phyloP scores from a whole-genome alignment of 2,329 filamentous ascomycete genomes.

The Clathrospora elynae region DNA sequence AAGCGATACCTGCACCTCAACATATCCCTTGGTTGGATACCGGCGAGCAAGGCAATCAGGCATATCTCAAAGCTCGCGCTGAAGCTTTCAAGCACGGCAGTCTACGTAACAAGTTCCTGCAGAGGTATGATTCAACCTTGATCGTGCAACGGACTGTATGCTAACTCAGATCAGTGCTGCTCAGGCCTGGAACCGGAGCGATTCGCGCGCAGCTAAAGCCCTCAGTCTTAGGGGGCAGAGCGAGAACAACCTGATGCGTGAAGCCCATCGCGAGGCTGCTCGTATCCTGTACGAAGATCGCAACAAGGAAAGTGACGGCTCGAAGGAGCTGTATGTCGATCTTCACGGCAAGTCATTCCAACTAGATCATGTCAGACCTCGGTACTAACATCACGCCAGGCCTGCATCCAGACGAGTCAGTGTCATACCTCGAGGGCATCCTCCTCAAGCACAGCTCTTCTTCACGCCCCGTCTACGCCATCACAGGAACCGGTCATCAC shows the following conservation, averaged over 20 bases:
- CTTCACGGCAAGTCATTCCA: conserved; percentile 66
- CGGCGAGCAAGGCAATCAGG: conserved; percentile 85
- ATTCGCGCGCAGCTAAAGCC: conserved; percentile 93
- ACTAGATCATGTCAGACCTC: too few relatives aligned
- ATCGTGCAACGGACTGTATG: neutral
- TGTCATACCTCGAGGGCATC: conserved; percentile 88
- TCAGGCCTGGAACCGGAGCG: conserved; percentile 98
- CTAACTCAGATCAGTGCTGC: conserved; percentile 68
- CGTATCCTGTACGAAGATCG: conserved; percentile 91
- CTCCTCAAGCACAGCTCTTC: conserved; percentile 80
- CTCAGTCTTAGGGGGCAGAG: conserved; percentile 92
- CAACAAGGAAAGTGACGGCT: conserved; percentile 68
- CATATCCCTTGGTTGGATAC: conserved; percentile 97
- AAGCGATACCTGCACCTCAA: conserved; percentile 83
- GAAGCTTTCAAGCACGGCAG: conserved; percentile 98
- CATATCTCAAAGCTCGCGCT: conserved; percentile 91
- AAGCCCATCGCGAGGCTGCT: conserved; percentile 93
- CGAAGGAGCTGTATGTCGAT: conserved; percentile 86
- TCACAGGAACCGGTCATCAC: conserved; percentile 95
- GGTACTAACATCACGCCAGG: conserved; percentile 49
- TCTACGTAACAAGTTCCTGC: conserved; percentile 93
- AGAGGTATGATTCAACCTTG: conserved; percentile 65
- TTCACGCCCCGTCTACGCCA: conserved; percentile 82
- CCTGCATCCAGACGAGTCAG: conserved; percentile 97
- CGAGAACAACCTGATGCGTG: conserved; percentile 96